These are phyloP conservation scores for Ottelia alismoides DNA, from an alignment of 106 monocot species.

Conservation along the genomic window DNA sequence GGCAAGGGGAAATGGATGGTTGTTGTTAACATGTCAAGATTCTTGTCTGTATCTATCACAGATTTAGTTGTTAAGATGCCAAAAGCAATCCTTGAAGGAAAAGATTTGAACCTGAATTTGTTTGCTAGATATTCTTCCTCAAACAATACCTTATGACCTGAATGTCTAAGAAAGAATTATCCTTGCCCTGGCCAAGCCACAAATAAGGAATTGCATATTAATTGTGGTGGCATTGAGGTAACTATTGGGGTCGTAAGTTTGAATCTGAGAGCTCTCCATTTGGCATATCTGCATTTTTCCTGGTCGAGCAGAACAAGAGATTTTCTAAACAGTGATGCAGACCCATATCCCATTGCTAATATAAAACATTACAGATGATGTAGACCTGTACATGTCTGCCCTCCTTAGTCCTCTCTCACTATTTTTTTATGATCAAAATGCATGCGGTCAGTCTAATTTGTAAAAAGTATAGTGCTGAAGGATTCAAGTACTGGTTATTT, in stretches of 20 bases:
- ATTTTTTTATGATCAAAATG: slow-evolving; percentile 35
- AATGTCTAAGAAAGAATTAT: slow-evolving; percentile 28
- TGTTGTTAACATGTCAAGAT: too few species aligned
- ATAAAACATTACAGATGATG: slow-evolving; percentile 17
- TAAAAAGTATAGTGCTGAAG: too few species aligned
- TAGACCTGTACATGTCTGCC: slow-evolving; percentile 24
- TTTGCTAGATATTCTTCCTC: slow-evolving; percentile 4
- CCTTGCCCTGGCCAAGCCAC: slow-evolving; percentile 31
- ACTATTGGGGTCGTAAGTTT: slow-evolving; percentile 10
- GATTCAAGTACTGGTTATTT: too few species aligned
- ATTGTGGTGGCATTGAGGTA: slow-evolving; percentile 29
- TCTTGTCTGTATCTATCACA: too few species aligned
- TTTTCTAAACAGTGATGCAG: slow-evolving; percentile 8
- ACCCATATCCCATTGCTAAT: slow-evolving; percentile 20
- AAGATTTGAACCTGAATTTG: too few species aligned
- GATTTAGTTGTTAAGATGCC: too few species aligned
- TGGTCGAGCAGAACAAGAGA: slow-evolving; percentile 27
- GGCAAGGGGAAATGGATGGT: too few species aligned
- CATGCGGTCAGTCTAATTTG: too few species aligned
- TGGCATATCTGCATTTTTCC: slow-evolving; percentile 12
- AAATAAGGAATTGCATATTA: slow-evolving; percentile 29
- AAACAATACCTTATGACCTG: neutral
- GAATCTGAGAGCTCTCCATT: slow-evolving; percentile 7
- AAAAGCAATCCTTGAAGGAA: too few species aligned
- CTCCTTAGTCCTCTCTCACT: slow-evolving; percentile 29